Evolutionary conservation across 768 basidiomycete genomes (phyloP).

Genomic region (Albatrellus ellisii): DNA sequence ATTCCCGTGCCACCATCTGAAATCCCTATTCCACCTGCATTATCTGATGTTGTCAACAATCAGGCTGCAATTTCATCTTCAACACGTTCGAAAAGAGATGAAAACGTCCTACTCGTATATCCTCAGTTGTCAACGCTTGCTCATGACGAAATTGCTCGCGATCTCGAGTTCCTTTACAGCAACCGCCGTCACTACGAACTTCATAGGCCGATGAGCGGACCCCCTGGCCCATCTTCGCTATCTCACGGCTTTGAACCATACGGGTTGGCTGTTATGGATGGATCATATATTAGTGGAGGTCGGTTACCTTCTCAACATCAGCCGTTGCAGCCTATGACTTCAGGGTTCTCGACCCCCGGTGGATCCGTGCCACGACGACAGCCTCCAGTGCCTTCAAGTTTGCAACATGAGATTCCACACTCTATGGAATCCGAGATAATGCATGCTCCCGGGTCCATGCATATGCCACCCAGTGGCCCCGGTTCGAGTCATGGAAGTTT

Average conservation of each 20-base stretch:
- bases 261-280: slow-evolving; percentile 8
- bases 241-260: background rate
- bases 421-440: background rate
- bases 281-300: slow-evolving; percentile 6
- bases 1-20: slow-evolving; percentile 43
- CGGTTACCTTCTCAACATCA: slow-evolving; percentile 4
- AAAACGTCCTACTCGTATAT: slow-evolving; percentile 15
- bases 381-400: slow-evolving; percentile 9
- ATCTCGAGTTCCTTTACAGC: slow-evolving; percentile 19
- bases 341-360: too few species aligned
- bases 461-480: background rate
- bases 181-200: slow-evolving; percentile 12
- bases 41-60: slow-evolving; percentile 54
- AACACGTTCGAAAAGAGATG: slow-evolving; percentile 10
- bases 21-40: slow-evolving; percentile 41
- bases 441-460: background rate
- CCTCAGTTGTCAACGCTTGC: slow-evolving; percentile 20
- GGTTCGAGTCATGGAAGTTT: too few species aligned
- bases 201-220: slow-evolving; percentile 2
- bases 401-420: slow-evolving; percentile 10
- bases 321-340: background rate
- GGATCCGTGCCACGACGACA: slow-evolving; percentile 7
- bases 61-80: slow-evolving; percentile 32
- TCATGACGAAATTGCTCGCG: slow-evolving; percentile 18
- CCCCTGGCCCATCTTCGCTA: slow-evolving; percentile 5